Conservation (phyloP, 768 basidiomycete genomes). For the Termitomyces sp. region DNA sequence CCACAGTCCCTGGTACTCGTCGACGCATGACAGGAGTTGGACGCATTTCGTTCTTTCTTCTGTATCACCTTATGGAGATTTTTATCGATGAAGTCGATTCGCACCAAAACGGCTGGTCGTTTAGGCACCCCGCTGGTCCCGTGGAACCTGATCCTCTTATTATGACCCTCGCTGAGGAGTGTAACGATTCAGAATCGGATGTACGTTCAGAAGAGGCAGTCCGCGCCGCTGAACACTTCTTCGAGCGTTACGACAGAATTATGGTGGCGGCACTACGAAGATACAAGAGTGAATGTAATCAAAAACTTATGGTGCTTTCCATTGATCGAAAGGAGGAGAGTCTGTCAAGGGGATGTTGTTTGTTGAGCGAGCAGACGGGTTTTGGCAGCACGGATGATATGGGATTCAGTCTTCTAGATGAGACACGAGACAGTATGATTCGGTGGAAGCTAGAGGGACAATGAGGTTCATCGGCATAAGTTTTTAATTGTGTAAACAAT, state of each 20-base stretch:
- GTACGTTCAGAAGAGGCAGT: constrained; percentile 32
- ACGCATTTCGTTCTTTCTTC: constrained; percentile 31
- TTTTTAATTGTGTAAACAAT: not conserved
- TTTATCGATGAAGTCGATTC: constrained; percentile 39
- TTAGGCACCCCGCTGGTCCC: constrained; percentile 18
- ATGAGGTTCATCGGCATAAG: not conserved
- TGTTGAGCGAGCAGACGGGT: constrained; percentile 41
- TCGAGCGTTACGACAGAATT: constrained; percentile 29
- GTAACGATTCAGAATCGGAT: constrained; percentile 35
- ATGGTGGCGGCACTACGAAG: constrained; percentile 30
- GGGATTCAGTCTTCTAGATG: constrained; percentile 30
- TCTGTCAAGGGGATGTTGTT: constrained; percentile 34
- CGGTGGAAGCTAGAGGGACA: constrained; percentile 35
- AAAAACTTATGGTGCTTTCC: constrained; percentile 23
- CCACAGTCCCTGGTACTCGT: constrained; percentile 31
- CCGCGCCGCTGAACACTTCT: constrained; percentile 25
- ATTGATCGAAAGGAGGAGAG: constrained; percentile 33
- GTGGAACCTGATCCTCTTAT: constrained; percentile 28
- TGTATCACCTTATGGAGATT: constrained; percentile 37
- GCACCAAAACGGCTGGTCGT: constrained; percentile 37
- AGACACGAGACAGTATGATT: constrained; percentile 31
- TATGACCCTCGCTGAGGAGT: constrained; percentile 40
- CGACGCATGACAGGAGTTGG: constrained; percentile 32
- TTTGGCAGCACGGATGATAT: constrained; percentile 36
- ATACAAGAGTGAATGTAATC: constrained; percentile 35